Evolutionary conservation across 2,329 filamentous ascomycete species (phyloP).

Genomic region (Emergomyces orientalis): DNA sequence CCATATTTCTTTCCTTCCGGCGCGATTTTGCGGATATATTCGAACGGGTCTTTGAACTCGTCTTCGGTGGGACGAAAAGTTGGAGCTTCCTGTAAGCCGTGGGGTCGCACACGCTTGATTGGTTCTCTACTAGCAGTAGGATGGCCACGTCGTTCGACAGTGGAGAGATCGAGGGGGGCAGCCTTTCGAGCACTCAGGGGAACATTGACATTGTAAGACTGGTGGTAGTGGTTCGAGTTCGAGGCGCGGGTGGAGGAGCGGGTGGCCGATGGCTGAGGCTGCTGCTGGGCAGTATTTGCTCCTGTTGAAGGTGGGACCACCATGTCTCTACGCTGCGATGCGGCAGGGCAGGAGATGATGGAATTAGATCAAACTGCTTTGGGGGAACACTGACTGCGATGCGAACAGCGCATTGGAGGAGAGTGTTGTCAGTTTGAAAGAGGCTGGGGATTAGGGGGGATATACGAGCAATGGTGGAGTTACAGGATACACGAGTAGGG

Average conservation of each 20-base stretch:
- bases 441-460: neutral
- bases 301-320: constrained; percentile 39
- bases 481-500: neutral
- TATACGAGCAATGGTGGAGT: neutral
- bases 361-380: neutral
- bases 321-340: constrained; percentile 27
- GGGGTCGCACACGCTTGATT: constrained; percentile 67
- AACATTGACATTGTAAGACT: constrained; percentile 41
- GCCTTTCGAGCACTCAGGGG: constrained; percentile 57
- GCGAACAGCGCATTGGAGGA: constrained; percentile 9
- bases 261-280: constrained; percentile 26
- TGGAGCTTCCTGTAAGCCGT: constrained; percentile 80
- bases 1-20: constrained; percentile 81
- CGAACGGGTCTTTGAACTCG: constrained; percentile 88
- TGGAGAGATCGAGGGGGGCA: constrained; percentile 68
- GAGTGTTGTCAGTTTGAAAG: constrained; percentile 15
- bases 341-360: neutral
- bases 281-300: constrained; percentile 20
- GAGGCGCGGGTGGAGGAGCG: constrained; percentile 32
- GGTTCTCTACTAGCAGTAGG: constrained; percentile 66
- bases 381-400: constrained; percentile 7
- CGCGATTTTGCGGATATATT: constrained; percentile 85
- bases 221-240: constrained; percentile 31
- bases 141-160: constrained; percentile 84
- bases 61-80: constrained; percentile 84